These are phyloP conservation scores for Penicillium griseofulvum DNA, from an alignment of 2,329 filamentous ascomycete species.

Conservation along the genomic window DNA sequence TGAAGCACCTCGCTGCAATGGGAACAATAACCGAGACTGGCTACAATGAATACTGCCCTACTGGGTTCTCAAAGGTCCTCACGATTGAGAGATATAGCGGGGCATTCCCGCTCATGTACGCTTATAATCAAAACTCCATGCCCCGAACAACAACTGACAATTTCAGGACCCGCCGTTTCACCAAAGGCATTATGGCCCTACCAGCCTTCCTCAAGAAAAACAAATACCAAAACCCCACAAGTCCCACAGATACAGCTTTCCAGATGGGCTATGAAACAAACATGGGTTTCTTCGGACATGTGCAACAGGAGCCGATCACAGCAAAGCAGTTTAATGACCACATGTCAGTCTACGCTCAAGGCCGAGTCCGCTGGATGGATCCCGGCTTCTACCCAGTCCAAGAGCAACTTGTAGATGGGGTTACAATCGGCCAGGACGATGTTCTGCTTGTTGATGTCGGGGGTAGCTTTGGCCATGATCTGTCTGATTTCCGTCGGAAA, in stretches of 20 bases:
- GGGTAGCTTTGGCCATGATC: conserved; percentile 43
- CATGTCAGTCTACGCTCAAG: conserved; percentile 20
- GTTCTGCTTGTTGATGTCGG: conserved; percentile 45
- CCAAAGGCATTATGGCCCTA: conserved; percentile 14
- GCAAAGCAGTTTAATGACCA: conserved; percentile 22
- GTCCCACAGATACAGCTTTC: conserved; percentile 22
- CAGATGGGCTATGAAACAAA: conserved; percentile 25
- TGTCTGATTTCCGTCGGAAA: conserved; percentile 35
- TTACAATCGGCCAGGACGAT: conserved; percentile 6
- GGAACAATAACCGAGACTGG: conserved; percentile 31
- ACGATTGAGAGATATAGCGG: background rate
- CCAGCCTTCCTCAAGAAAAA: conserved; percentile 24
- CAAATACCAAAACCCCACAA: conserved; percentile 23
- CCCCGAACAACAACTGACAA: background rate
- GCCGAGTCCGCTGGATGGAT: conserved; percentile 25
- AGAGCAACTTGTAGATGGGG: conserved; percentile 17
- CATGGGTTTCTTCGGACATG: conserved; percentile 25
- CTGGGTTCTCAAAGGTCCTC: conserved; percentile 24
- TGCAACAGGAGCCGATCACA: conserved; percentile 18
- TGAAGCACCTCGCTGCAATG: conserved; percentile 36
- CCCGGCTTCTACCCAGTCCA: conserved; percentile 27
- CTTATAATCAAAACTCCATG: background rate
- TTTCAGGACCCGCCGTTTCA: conserved; percentile 15
- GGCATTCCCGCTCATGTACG: background rate
- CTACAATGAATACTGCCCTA: conserved; percentile 30